Evolutionary conservation across 2,329 filamentous ascomycete genomes (phyloP), one percentile per base, ranked within the genome.

Genomic region (Fusarium sulawesiense): DNA sequence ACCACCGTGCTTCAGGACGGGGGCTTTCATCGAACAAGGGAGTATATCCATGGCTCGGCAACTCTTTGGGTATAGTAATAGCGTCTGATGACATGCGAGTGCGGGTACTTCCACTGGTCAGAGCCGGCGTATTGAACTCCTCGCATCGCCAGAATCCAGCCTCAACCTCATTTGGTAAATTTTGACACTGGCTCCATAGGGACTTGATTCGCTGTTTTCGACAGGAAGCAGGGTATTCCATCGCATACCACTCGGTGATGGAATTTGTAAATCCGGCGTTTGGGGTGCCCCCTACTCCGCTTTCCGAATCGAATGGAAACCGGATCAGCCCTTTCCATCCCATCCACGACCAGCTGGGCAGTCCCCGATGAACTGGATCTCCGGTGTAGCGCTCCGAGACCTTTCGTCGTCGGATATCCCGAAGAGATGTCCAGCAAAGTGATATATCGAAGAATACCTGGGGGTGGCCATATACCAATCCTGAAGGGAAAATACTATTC

Each of bases 321-420:
- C 4, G 2, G 2, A 3, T 20, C 2, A 2, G 7, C 5, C 47
- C 47, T 23, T 49, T 16, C 47, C 47, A 49, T 11, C 47, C 47
- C 47, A 49, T 49, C 47, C 47, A 49, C 2, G 47, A 49, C 47
- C 47, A 49, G 4, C 47, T 49, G 3, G 47, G 29, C 0, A 49
- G 4, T 9, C 29, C 29, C 7, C 0, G 8, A 3, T 6, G 14
- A 6, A 10, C 0, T 3, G 29, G 29, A 3, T 23, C 14, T 6
- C 29, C 20, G 1, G 3, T n/a, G 4, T 34, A 49, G 7, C 20
- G 29, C 5, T 20, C n/a, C 1, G 47, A 49, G 7, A 23, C 29
- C 5, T 14, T 34, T 18, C 46, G 16, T 4, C 20, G 20, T 34
- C 2, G 20, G 2, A 49, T 12, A 2, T 4, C 4, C 7, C 13